Evolutionary conservation across 768 basidiomycete genomes (phyloP).

Genomic region (Naganishia vaughanmartiniae): DNA sequence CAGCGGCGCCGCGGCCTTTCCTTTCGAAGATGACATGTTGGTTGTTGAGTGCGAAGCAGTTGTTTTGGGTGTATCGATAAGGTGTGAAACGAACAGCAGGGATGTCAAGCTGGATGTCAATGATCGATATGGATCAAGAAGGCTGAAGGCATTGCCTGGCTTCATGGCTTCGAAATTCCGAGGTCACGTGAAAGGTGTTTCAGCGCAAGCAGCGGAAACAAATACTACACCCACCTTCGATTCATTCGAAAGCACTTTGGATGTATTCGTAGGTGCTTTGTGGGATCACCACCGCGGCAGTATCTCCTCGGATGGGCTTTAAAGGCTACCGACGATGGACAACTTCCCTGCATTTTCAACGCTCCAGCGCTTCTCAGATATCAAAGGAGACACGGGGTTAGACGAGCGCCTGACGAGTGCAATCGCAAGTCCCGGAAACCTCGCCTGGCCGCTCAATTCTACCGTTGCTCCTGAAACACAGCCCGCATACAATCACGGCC

Average conservation of each 20-base stretch:
- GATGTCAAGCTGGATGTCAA: background rate
- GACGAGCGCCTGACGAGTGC: too few relatives aligned
- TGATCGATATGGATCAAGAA: background rate
- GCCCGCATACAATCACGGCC: too few relatives aligned
- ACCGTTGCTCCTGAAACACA: too few relatives aligned
- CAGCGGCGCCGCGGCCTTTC: background rate
- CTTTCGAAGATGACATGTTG: slow-evolving; percentile 6
- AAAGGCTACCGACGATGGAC: too few relatives aligned
- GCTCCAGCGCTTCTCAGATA: too few relatives aligned
- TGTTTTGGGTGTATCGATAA: background rate
- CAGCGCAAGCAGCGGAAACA: slow-evolving; percentile 9
- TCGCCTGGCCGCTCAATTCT: too few relatives aligned
- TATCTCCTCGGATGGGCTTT: too few relatives aligned
- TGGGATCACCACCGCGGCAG: too few relatives aligned
- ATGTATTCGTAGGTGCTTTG: too few relatives aligned
- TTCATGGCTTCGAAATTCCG: slow-evolving; percentile 21
- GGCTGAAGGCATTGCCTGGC: background rate
- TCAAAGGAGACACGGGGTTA: too few relatives aligned
- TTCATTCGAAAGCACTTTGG: background rate
- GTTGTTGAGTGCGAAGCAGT: background rate
- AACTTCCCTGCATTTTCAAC: too few relatives aligned
- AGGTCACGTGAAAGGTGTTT: slow-evolving; percentile 18
- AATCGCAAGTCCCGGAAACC: too few relatives aligned
- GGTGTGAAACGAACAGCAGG: background rate
- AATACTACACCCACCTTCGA: background rate